Percentiles rank a stretch among this genome's conserved stretches.
Evolutionary conservation across 1,284 basidiomycete genomes (phyloP).

Genomic region (Lentinula novae-zelandiae): DNA sequence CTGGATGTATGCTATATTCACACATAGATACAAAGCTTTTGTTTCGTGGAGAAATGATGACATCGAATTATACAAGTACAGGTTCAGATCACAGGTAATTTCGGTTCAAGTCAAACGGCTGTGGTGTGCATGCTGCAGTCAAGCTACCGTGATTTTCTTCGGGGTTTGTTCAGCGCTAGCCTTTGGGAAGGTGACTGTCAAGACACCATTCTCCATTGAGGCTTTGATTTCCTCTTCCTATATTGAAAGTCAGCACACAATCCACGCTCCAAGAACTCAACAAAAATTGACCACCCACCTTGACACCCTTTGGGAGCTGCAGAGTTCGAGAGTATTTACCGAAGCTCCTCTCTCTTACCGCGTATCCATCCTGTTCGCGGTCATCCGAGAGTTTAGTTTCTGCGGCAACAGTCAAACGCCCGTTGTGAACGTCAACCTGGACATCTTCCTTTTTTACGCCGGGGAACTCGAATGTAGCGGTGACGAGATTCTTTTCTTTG

Average conservation of each 20-base stretch:
- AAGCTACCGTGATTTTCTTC: slow-evolving; percentile 16
- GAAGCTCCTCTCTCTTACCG: slow-evolving; percentile 12
- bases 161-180: slow-evolving; percentile 12
- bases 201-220: slow-evolving; percentile 16
- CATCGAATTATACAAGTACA: too few relatives aligned
- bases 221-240: slow-evolving; percentile 17
- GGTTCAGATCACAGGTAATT: too few relatives aligned
- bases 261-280: not conserved
- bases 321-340: slow-evolving; percentile 17
- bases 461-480: slow-evolving; percentile 17
- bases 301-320: slow-evolving; percentile 17
- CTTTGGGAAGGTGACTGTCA: slow-evolving; percentile 18
- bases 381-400: slow-evolving; percentile 15
- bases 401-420: slow-evolving; percentile 14
- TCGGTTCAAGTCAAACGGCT: too few relatives aligned
- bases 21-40: too few relatives aligned
- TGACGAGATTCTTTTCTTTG: slow-evolving; percentile 10
- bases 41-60: too few relatives aligned
- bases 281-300: slow-evolving; percentile 2
- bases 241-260: not conserved
- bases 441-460: slow-evolving; percentile 14
- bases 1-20: too few relatives aligned
- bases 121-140: not conserved
- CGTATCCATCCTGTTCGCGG: slow-evolving; percentile 13
- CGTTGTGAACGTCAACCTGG: slow-evolving; percentile 16